Evolutionary conservation across 2,329 filamentous ascomycete species (phyloP), one percentile per base, ranked within the genome.

Genomic region (Hirsutella minnesotensis): DNA sequence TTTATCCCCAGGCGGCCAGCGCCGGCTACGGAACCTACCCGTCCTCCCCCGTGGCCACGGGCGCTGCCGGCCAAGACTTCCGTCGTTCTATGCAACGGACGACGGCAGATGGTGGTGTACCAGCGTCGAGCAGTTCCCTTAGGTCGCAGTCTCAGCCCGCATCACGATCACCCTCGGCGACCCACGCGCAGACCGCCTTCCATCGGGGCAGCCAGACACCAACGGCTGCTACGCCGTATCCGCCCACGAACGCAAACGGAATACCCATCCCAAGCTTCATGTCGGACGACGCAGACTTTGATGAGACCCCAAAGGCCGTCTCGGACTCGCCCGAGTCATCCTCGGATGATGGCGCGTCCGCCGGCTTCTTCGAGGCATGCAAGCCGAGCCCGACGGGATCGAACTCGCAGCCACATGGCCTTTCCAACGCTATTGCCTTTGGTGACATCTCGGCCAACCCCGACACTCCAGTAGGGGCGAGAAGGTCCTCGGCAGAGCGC

Each of bases 111-210:
- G 57, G 67, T 13, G 67, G 66, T 9, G 53, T 62, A 16, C 59
- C 65, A 31, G 60, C 68, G 41, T 66, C 74, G 21, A 73, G 66
- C 43, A 74, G 76, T 50, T 65, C 75, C n/a, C 57, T 79, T 47
- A 69, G 78, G 48, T 82, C 78, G 21, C 78, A 82, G 54, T 81
- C 78, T n/a, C 78, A 81, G 54, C 78, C 78, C 20, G 77, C 77
- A 3, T 71, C 74, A 29, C 66, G 75, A 24, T 62, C 65, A 49
- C 52, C 59, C 38, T 47, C 59, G 51, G 27, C 65, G 52, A 46
- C 54, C 44, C 46, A 55, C 34, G 43, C 52, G 15, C 41, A 49
- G 2, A 42, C 50, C 10, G 51, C 50, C 4, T 58, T 58, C 43
- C 48, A 47, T 16, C 48, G 54, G 18, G 54, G 53, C 10, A 53